Evolutionary conservation across 495 filamentous ascomycete genomes (phyloP).

Genomic region (Tuber microsphaerosporum): DNA sequence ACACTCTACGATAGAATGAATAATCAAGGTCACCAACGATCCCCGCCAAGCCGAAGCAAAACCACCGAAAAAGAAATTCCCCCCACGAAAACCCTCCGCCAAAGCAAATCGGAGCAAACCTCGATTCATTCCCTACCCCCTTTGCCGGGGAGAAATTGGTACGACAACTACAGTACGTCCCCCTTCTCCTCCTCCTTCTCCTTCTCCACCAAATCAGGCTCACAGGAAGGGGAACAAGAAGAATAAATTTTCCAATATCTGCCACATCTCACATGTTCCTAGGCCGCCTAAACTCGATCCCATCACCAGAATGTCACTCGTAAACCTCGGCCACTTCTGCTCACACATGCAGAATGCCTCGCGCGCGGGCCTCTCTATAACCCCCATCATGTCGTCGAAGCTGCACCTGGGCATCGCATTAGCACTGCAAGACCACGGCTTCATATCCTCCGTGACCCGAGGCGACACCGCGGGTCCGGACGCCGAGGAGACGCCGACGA

Average conservation of each 20-base stretch:
- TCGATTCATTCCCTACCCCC: background rate
- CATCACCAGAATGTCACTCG: conserved; percentile 67
- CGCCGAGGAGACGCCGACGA: conserved; percentile 53
- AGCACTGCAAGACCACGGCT: conserved; percentile 72
- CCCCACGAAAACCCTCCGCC: background rate
- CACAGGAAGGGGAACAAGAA: background rate
- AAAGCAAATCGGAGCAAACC: background rate
- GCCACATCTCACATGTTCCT: background rate
- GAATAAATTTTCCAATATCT: background rate
- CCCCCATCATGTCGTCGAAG: conserved; percentile 74
- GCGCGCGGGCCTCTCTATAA: conserved; percentile 75
- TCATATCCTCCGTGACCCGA: conserved; percentile 73
- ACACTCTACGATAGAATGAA: background rate
- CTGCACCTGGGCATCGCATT: conserved; percentile 70
- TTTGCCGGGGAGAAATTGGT: background rate
- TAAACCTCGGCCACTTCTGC: conserved; percentile 70
- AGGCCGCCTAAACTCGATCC: background rate
- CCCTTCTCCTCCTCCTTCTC: background rate
- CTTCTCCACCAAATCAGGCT: background rate
- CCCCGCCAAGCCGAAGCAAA: background rate
- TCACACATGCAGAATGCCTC: conserved; percentile 92
- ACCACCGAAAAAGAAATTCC: background rate
- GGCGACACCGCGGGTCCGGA: conserved; percentile 52
- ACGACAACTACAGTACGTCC: background rate
- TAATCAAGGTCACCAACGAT: background rate